These are phyloP conservation scores for Beauveria sp. DNA, from an alignment of 2,329 filamentous ascomycete species.

Conservation along the genomic window DNA sequence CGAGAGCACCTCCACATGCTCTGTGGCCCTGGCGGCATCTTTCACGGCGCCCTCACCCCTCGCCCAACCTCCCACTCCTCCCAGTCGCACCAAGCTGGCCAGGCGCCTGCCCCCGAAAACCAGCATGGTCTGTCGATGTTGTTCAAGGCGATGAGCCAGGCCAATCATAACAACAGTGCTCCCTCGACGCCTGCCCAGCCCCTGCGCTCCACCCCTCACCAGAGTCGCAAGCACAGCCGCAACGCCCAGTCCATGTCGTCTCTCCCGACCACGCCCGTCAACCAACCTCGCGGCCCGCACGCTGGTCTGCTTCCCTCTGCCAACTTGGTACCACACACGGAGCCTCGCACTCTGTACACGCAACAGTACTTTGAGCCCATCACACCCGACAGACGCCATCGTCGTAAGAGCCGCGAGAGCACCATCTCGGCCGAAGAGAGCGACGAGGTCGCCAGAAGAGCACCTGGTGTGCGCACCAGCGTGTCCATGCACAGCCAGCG, in stretches of 20 bases:
- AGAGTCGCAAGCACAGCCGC: conserved; percentile 58
- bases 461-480: conserved; percentile 22
- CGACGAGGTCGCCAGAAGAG: conserved; percentile 40
- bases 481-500: conserved; percentile 15
- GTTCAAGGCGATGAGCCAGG: conserved; percentile 72
- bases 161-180: conserved; percentile 56
- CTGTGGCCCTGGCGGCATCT: conserved; percentile 64
- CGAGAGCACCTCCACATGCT: conserved; percentile 77
- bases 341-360: conserved; percentile 41
- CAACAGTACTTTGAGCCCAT: conserved; percentile 34
- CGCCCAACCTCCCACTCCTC: conserved; percentile 38
- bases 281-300: conserved; percentile 41
- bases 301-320: conserved; percentile 53
- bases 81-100: conserved; percentile 39
- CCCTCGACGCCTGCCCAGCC: conserved; percentile 58
- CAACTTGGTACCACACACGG: conserved; percentile 54
- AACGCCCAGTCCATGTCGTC: conserved; percentile 80
- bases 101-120: conserved; percentile 39
- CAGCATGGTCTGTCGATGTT: conserved; percentile 69
- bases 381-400: conserved; percentile 37
- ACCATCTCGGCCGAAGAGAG: conserved; percentile 68
- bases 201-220: conserved; percentile 39
- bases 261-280: conserved; percentile 67
- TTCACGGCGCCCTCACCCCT: conserved; percentile 55
- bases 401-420: conserved; percentile 70